Percentiles rank a stretch among this genome's conserved stretches.
Conservation (phyloP, 306 rosid species). For the Castanea crenata region DNA sequence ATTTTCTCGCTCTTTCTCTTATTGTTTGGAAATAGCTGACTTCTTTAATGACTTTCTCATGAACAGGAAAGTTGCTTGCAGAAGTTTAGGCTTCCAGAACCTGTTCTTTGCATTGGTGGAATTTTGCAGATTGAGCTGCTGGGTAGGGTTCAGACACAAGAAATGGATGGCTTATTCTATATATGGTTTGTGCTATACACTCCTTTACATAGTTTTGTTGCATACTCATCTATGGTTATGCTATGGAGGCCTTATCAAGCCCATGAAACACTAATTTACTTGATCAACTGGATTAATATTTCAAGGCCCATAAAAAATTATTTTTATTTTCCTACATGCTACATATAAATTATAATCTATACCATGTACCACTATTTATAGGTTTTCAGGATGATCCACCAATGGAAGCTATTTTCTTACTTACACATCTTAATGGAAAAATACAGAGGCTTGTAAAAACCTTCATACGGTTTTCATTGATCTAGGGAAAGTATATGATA, state of each 20-base stretch:
- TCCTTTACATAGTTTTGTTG: neutral
- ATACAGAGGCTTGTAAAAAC: too few relatives aligned
- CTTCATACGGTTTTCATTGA: too few relatives aligned
- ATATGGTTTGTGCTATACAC: conserved; percentile 59
- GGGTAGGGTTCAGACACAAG: conserved; percentile 91
- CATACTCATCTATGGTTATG: neutral
- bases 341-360: too few relatives aligned
- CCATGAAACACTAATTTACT: neutral
- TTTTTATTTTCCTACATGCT: too few relatives aligned
- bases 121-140: conserved; percentile 84
- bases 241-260: conserved; percentile 7
- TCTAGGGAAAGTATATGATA: too few relatives aligned
- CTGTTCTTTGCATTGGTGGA: conserved; percentile 90
- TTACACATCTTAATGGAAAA: too few relatives aligned
- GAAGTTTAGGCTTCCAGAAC: conserved; percentile 83
- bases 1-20: neutral
- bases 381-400: neutral
- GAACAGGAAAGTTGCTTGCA: conserved; percentile 65
- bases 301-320: neutral
- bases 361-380: neutral
- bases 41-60: conserved; percentile 15
- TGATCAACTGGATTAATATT: neutral
- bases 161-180: conserved; percentile 72
- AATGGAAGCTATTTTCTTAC: neutral
- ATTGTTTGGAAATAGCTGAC: neutral